Evolutionary conservation across 2,329 filamentous ascomycete genomes (phyloP).

Genomic region (Trichoderma atroviride): DNA sequence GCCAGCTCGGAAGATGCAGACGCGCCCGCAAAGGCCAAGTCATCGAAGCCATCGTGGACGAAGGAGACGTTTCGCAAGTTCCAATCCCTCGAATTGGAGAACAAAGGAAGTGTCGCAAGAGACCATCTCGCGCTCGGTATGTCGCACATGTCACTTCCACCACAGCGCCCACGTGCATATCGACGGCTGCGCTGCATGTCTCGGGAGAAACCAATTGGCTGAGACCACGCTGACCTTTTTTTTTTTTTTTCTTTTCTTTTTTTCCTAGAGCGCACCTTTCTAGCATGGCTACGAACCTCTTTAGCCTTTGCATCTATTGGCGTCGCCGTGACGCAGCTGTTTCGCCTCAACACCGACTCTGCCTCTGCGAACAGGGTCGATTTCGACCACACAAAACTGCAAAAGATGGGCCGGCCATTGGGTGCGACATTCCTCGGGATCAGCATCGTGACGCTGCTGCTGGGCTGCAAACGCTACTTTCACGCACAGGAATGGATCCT

Average conservation of each 20-base stretch:
- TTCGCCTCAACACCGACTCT: constrained; percentile 72
- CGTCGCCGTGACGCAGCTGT: constrained; percentile 81
- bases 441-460: constrained; percentile 71
- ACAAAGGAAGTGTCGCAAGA: constrained; percentile 80
- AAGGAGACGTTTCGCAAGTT: constrained; percentile 51
- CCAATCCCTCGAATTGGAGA: constrained; percentile 74
- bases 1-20: not conserved
- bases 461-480: constrained; percentile 79
- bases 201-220: not conserved
- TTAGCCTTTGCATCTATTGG: constrained; percentile 81
- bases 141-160: constrained; percentile 27
- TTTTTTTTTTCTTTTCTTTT: not conserved
- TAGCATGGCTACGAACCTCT: constrained; percentile 82
- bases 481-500: constrained; percentile 80
- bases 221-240: not conserved
- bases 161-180: not conserved
- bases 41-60: constrained; percentile 50
- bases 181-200: constrained; percentile 11
- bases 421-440: constrained; percentile 77
- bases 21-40: not conserved
- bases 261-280: constrained; percentile 73
- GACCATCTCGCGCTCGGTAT: constrained; percentile 80
- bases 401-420: constrained; percentile 70
- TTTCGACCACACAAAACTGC: constrained; percentile 50
- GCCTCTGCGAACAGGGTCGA: constrained; percentile 30